Evolutionary conservation across 345 rosid genomes (phyloP).

Genomic region (Camelina sativa): DNA sequence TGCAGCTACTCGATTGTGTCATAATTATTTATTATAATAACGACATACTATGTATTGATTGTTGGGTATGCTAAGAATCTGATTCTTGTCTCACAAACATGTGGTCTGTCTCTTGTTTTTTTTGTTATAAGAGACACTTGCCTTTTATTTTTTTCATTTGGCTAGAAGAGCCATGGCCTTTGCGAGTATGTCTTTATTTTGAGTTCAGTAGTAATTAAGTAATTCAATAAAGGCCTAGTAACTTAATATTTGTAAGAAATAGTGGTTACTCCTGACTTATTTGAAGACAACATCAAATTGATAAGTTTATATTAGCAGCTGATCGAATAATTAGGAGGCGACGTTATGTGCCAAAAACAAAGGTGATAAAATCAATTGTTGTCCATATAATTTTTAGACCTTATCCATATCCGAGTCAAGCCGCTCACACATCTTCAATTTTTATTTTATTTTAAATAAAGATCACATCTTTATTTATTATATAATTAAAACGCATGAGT

Average conservation of each 20-base stretch:
- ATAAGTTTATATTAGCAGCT: conserved; percentile 6
- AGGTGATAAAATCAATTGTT: conserved; percentile 28
- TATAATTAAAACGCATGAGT: conserved; percentile 3
- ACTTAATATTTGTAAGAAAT: no score
- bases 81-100: conserved; percentile 22
- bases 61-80: conserved; percentile 37
- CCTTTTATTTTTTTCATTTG: not conserved
- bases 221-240: not conserved
- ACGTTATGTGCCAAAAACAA: conserved; percentile 3
- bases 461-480: conserved; percentile 2
- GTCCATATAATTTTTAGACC: conserved; percentile 32
- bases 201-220: not conserved
- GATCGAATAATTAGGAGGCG: conserved; percentile 16
- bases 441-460: not conserved
- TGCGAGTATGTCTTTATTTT: conserved; percentile 9
- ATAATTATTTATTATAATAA: conserved; percentile 26
- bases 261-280: not conserved
- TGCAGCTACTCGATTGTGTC: conserved; percentile 31
- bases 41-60: conserved; percentile 34
- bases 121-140: conserved; percentile 22
- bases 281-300: conserved; percentile 10
- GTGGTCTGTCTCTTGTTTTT: conserved; percentile 5
- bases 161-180: conserved; percentile 37
- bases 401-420: conserved; percentile 45
- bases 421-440: conserved; percentile 11